These are phyloP conservation scores for Paralagenidium karlingii DNA, from an alignment of 352 stramenopile species.

Conservation along the genomic window DNA sequence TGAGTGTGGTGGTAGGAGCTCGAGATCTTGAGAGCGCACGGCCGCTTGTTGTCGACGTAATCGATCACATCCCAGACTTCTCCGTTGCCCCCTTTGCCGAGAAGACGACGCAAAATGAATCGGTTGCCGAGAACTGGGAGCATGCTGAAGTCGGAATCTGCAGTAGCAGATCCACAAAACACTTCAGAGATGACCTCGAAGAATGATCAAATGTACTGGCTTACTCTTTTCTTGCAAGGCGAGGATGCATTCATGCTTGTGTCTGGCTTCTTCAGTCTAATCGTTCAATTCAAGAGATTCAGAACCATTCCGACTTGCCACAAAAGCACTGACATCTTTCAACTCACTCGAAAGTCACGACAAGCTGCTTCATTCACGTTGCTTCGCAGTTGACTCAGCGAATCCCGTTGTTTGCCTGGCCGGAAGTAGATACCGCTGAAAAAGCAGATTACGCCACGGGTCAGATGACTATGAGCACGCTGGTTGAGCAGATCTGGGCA, in stretches of 20 bases:
- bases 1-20: constrained; percentile 55
- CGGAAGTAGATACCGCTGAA: not conserved
- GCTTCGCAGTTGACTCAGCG: constrained; percentile 27
- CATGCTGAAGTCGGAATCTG: constrained; percentile 56
- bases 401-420: constrained; percentile 18
- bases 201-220: not conserved
- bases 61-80: constrained; percentile 77
- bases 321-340: not conserved
- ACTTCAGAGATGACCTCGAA: not conserved
- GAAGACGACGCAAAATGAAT: constrained; percentile 45
- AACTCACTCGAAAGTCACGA: constrained; percentile 45
- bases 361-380: constrained; percentile 31
- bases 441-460: not conserved
- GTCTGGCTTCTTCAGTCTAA: constrained; percentile 51
- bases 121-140: constrained; percentile 59
- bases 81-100: constrained; percentile 63
- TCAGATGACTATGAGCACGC: too few species aligned
- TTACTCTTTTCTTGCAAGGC: constrained; percentile 53
- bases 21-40: constrained; percentile 58
- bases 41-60: constrained; percentile 44
- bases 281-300: constrained; percentile 1
- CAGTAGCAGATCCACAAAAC: not conserved
- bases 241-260: constrained; percentile 71
- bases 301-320: not conserved
- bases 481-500: not conserved